Evolutionary conservation across 768 basidiomycete genomes (phyloP), one percentile per base, ranked within the genome.

Genomic region (Amanita pseudoporphyria): DNA sequence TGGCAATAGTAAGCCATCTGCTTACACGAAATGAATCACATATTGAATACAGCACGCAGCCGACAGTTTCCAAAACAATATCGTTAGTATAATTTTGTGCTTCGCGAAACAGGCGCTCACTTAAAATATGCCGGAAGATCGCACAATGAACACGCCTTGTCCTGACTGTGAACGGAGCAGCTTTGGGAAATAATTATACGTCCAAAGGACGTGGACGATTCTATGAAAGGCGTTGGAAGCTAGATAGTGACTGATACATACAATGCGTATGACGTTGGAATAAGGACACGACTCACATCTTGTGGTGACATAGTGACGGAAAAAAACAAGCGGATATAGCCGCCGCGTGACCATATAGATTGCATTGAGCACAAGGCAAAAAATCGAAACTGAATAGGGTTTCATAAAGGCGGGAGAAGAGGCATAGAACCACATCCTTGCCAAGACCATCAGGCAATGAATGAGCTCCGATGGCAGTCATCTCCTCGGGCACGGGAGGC

Each of bases 61-160:
- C 81, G 78, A 51, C 78, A 79, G 61, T 87, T 81, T 63, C 85
- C 85, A 32, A 69, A 84, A 60, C 76, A 77, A 55, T 82, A 83
- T 59, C 71, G 84, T 86, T 54, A 62, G 82, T 67, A 41, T 47
- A 16, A 24, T n/a, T 13, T 9, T 38, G 24, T 28, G 24, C 22
- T 45, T n/a, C 40, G 36, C 9, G 22, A 18, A 21, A 7, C 6
- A 18, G 26, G 31, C 24, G 18, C 32, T 30, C 51, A 38, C 54
- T 53, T 47, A 24, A 42, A 30, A 42, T 18, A 19, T 45, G 33
- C 31, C 33, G 51, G 36, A 47, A 68, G 66, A 66, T 55, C 61
- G 62, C 30, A 61, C 56, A 28, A 58, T 64, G 33, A 53, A 60
- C 38, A 57, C 60, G 47, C 41, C 52, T 44, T 71, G 69, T 49